These are phyloP conservation scores for Myxozyma monticola DNA, from an alignment of 805 yeast genomes.

Conservation along the genomic window DNA sequence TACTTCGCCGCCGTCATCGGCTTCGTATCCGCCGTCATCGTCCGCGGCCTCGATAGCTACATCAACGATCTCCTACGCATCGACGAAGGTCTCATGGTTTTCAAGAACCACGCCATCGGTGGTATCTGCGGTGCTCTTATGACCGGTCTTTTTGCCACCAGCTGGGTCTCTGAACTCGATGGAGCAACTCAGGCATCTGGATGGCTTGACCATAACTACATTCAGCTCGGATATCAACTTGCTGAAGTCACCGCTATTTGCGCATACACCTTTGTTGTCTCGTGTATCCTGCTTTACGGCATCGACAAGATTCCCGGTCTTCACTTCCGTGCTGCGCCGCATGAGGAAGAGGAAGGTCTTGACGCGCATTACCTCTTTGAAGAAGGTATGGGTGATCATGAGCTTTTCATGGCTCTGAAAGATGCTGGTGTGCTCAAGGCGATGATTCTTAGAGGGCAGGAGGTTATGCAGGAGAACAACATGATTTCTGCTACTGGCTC, in stretches of 20 bases:
- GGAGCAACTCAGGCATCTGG: conserved; percentile 53
- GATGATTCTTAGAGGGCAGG: conserved; percentile 11
- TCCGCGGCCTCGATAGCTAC: conserved; percentile 20
- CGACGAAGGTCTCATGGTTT: conserved; percentile 95
- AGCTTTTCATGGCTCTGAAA: conserved; percentile 16
- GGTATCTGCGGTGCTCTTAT: conserved; percentile 76
- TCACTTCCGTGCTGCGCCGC: conserved; percentile 76
- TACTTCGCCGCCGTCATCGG: conserved; percentile 88
- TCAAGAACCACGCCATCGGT: conserved; percentile 89
- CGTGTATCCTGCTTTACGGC: conserved; percentile 62
- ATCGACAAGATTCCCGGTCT: conserved; percentile 79
- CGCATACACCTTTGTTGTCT: conserved; percentile 72
- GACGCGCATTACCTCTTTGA: conserved; percentile 49
- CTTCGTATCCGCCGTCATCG: conserved; percentile 43
- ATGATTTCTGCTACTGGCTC: too few relatives aligned
- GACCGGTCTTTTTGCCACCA: conserved; percentile 92
- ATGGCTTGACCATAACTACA: conserved; percentile 80
- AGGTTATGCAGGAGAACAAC: conserved; percentile 2
- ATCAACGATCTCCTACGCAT: conserved; percentile 55
- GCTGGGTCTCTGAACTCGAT: conserved; percentile 73
- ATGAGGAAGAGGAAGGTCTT: conserved; percentile 83
- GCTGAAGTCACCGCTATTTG: conserved; percentile 73
- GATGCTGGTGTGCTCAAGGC: conserved; percentile 21
- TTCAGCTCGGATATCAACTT: conserved; percentile 83
- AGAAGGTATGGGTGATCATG: conserved; percentile 30